Percentiles rank a stretch among this genome's conserved stretches.
Conservation (phyloP, 2,329 filamentous ascomycete genomes). For the Aspergillus fumigatiaffinis region DNA sequence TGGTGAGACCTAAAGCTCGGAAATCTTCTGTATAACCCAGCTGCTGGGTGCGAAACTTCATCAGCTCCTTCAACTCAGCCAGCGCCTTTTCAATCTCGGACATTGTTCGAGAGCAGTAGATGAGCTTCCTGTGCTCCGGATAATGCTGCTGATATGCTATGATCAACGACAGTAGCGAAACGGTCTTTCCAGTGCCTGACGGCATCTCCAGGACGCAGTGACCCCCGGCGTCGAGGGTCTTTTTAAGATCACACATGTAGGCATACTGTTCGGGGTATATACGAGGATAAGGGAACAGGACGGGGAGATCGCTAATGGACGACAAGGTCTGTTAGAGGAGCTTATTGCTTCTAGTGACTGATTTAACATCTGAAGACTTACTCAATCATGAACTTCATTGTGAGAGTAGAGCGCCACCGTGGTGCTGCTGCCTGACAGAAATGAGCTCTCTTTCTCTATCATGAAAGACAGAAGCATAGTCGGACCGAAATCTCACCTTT, state of each 20-base stretch:
- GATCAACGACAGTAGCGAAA: conserved; percentile 90
- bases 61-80: conserved; percentile 82
- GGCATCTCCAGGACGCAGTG: conserved; percentile 99
- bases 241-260: conserved; percentile 82
- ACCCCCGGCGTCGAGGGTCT: conserved; percentile 86
- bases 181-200: conserved; percentile 95
- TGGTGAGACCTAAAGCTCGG: conserved; percentile 83
- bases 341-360: not conserved
- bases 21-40: conserved; percentile 93
- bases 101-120: conserved; percentile 99
- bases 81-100: conserved; percentile 98
- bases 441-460: conserved; percentile 9
- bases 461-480: conserved; percentile 3
- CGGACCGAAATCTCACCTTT: conserved; percentile 23
- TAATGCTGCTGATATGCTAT: conserved; percentile 94
- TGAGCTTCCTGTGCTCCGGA: conserved; percentile 89
- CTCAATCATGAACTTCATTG: conserved; percentile 78
- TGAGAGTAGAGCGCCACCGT: conserved; percentile 29
- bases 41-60: conserved; percentile 89
- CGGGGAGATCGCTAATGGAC: conserved; percentile 56
- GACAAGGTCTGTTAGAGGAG: conserved; percentile 6
- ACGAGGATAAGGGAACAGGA: conserved; percentile 70
- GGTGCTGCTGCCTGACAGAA: conserved; percentile 12
- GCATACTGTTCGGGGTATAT: conserved; percentile 73
- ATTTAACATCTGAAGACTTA: conserved; percentile 32